A percentile compares a stretch with the other conserved stretches of the same genome.
These are phyloP conservation scores for Teratosphaeria pseudoeucalypti DNA, from an alignment of 2,329 filamentous ascomycete species.

Conservation along the genomic window DNA sequence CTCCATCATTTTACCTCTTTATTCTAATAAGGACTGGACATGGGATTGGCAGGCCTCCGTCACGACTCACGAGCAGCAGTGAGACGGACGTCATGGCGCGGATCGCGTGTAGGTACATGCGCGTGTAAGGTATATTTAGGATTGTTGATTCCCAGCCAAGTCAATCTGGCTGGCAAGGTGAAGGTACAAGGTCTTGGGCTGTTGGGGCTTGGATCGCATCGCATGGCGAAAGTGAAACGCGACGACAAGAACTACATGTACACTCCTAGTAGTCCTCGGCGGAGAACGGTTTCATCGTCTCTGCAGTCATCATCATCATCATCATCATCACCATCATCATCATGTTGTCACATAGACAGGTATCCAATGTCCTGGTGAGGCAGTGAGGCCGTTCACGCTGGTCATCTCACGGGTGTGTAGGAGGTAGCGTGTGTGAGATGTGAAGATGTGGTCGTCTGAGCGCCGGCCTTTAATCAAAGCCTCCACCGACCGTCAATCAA, in stretches of 20 bases:
- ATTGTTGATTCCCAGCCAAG: background rate
- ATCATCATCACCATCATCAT: too few species aligned
- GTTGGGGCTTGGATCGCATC: background rate
- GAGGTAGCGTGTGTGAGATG: too few species aligned
- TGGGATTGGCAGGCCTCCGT: too few species aligned
- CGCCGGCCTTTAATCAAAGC: background rate
- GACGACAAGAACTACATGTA: background rate
- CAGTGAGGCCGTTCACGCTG: too few species aligned
- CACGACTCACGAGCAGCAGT: background rate
- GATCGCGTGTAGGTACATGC: background rate
- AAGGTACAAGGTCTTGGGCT: background rate
- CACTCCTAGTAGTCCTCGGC: background rate
- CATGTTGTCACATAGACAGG: too few species aligned
- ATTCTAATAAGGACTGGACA: too few species aligned
- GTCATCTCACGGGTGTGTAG: too few species aligned
- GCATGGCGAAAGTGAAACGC: background rate
- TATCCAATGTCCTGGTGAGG: background rate
- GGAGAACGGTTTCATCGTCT: too few species aligned
- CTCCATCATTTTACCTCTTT: too few species aligned
- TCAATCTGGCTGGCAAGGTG: background rate
- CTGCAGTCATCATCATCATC: too few species aligned
- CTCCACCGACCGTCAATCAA: background rate
- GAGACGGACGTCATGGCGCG: background rate
- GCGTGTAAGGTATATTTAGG: background rate
- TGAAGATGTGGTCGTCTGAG: too few species aligned